Base-by-base conservation (phyloP, 805 yeast species). In the Priceomyces haplophilus region DNA sequence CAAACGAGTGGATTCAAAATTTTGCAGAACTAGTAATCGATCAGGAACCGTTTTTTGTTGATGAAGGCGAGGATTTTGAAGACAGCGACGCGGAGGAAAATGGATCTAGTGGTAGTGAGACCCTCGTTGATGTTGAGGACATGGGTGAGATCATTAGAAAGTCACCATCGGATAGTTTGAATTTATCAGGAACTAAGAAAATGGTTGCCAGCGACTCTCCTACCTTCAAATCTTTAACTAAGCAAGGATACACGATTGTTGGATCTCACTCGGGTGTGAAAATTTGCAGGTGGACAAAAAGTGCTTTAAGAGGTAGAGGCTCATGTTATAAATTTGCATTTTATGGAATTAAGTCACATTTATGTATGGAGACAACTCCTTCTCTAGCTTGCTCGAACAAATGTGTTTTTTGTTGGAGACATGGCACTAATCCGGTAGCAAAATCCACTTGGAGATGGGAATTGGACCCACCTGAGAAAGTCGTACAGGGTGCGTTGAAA, bases 321-420 rank as follows among this genome's bases (percentile, higher is more conserved):
- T 88, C 95, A 2, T 89, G 97, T 67, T 89, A 89, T 67, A 89
- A 89, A 60, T 88, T 78, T 65, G 95, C 97, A 7, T 84, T 89
- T 54, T 89, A 90, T 61, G 97, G 97, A 18, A 89, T 89, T 53
- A 80, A 76, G 47, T 85, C 95, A 2, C 97, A 91, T 65, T 69
- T 91, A 43, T 89, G 97, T 65, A 89, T 89, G 97, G 97, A 89
- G 60, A 80, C 97, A 2, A 89, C 97, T 0, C 97, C 97, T 1
- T 84, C 95, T 1, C 71, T 89, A 45, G 91, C 96, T 6, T 89
- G 97, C 63, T 88, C 97, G 4, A 89, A 89, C 59, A 89, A 89
- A 61, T 89, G 97, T 75, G 97, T 90, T 3, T 89, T 89, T 58
- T 89, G 97, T 67, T 89, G 97, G 97, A 78, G 97, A 61, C 97